phyloP scores from a whole-genome alignment of 768 basidiomycete species.

The Aureoboletus auriporus region DNA sequence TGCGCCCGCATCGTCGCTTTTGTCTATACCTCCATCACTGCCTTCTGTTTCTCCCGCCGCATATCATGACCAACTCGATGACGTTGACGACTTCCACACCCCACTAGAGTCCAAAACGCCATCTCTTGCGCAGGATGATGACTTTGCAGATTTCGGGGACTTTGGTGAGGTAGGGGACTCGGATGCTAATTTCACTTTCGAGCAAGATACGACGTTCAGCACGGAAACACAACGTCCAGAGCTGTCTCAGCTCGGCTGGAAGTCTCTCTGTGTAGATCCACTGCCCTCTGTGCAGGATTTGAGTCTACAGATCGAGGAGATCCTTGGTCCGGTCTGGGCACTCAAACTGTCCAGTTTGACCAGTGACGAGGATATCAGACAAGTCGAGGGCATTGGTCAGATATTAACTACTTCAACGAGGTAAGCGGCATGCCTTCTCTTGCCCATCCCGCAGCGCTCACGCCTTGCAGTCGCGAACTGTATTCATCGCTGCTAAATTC shows the following conservation, averaged over 20 bases:
- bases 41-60: conserved; percentile 25
- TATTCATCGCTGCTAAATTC: conserved; percentile 70
- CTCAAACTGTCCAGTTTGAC: conserved; percentile 48
- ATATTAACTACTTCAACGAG: conserved; percentile 73
- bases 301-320: conserved; percentile 56
- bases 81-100: conserved; percentile 51
- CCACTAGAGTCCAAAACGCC: conserved; percentile 42
- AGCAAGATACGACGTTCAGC: conserved; percentile 23
- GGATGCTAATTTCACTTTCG: conserved; percentile 36
- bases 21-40: conserved; percentile 21
- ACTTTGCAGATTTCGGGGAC: conserved; percentile 86
- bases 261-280: conserved; percentile 61
- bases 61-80: conserved; percentile 42
- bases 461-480: conserved; percentile 60
- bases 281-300: conserved; percentile 56
- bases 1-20: conserved; percentile 31
- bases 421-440: conserved; percentile 35
- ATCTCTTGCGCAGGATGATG: conserved; percentile 51
- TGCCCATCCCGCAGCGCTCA: conserved; percentile 22
- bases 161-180: conserved; percentile 62
- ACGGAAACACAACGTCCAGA: conserved; percentile 29
- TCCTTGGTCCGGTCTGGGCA: conserved; percentile 66
- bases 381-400: conserved; percentile 78
- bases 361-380: conserved; percentile 69
- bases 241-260: conserved; percentile 49